A percentile compares a stretch with the other conserved stretches of the same genome.
Evolutionary conservation across 2,329 filamentous ascomycete genomes (phyloP).

Genomic region (Pestalotiopsis sp.): DNA sequence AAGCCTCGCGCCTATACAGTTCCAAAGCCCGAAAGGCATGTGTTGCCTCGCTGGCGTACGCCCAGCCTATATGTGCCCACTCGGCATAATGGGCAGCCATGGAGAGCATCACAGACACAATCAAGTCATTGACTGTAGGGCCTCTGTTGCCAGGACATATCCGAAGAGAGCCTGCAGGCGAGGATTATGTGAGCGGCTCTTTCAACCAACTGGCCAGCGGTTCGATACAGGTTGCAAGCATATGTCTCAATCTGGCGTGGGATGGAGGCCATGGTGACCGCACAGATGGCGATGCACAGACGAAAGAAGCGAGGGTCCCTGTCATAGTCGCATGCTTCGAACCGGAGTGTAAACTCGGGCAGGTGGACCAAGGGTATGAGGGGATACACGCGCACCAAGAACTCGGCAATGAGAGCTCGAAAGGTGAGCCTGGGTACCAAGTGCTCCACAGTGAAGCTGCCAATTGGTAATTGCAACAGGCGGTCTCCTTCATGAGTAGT

Average conservation of each 20-base stretch:
- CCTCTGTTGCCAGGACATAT: constrained; percentile 11
- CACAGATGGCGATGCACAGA: constrained; percentile 22
- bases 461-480: constrained; percentile 12
- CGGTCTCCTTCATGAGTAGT: neutral
- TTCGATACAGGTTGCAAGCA: constrained; percentile 9
- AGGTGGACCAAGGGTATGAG: constrained; percentile 21
- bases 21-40: constrained; percentile 12
- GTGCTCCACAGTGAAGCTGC: constrained; percentile 14
- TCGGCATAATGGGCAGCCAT: constrained; percentile 16
- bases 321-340: constrained; percentile 15
- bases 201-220: constrained; percentile 11
- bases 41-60: constrained; percentile 15
- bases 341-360: constrained; percentile 14
- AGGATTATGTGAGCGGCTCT: constrained; percentile 12
- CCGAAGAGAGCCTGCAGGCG: constrained; percentile 9
- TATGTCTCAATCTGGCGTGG: constrained; percentile 18
- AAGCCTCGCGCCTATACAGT: constrained; percentile 11
- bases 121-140: constrained; percentile 8
- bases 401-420: constrained; percentile 20
- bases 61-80: constrained; percentile 14
- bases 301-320: constrained; percentile 20
- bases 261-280: constrained; percentile 22
- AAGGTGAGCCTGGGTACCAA: constrained; percentile 19
- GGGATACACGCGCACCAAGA: constrained; percentile 20
- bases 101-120: constrained; percentile 13